Percentiles rank a stretch among this genome's conserved stretches.
Evolutionary conservation across 352 stramenopile genomes (phyloP).

Genomic region (Thraustochytrium sp.): DNA sequence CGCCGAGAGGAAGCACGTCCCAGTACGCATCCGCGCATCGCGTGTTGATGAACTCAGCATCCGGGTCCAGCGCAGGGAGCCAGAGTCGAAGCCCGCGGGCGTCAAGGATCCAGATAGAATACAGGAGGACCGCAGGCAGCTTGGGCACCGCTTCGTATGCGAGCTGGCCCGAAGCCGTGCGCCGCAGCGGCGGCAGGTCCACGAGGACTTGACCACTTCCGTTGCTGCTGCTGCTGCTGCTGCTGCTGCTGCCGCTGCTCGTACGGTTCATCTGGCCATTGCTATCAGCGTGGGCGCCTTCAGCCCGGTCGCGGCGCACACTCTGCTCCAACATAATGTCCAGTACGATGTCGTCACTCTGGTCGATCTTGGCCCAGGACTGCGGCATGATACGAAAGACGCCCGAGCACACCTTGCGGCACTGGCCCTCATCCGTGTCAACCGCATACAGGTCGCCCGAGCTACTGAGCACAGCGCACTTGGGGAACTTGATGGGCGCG

Average conservation of each 20-base stretch:
- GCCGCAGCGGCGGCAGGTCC: background rate
- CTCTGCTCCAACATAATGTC: background rate
- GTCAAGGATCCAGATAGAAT: slow-evolving; percentile 32
- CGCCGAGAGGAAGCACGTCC: slow-evolving; percentile 25
- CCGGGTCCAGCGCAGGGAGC: slow-evolving; percentile 20
- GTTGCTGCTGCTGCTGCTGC: background rate
- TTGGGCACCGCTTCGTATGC: background rate
- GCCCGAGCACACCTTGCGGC: background rate
- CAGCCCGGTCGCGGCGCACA: background rate
- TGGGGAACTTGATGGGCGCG: slow-evolving; percentile 37
- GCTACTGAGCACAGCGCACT: background rate
- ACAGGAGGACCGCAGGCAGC: slow-evolving; percentile 20
- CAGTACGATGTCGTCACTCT: slow-evolving; percentile 29
- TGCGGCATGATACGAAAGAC: slow-evolving; percentile 25
- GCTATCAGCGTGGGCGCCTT: too few relatives aligned
- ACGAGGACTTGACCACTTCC: background rate
- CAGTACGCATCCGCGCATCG: background rate
- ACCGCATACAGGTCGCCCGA: slow-evolving; percentile 30
- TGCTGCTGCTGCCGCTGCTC: too few relatives aligned
- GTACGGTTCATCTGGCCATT: too few relatives aligned
- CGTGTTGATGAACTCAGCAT: background rate
- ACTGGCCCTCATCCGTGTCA: slow-evolving; percentile 25
- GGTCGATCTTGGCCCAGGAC: slow-evolving; percentile 32
- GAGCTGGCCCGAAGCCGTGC: background rate
- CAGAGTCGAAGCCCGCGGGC: background rate